phyloP scores from a whole-genome alignment of 257 asterid species.

The Pogostemon cablin region DNA sequence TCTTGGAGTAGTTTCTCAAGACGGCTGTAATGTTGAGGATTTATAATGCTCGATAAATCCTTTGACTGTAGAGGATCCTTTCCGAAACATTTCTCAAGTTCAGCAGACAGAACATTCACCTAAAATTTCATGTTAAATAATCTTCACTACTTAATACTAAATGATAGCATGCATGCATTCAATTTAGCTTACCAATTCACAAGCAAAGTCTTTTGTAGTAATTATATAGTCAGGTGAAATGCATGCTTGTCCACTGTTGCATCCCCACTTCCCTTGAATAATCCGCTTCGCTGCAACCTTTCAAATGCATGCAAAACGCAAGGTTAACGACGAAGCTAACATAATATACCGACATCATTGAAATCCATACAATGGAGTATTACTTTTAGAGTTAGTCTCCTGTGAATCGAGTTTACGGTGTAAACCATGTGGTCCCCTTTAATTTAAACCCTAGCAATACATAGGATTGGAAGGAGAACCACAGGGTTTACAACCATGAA shows the following conservation, averaged over 20 bases:
- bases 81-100: slow-evolving; percentile 73
- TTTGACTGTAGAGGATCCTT: slow-evolving; percentile 65
- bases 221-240: slow-evolving; percentile 76
- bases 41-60: slow-evolving; percentile 76
- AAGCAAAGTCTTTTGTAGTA: slow-evolving; percentile 64
- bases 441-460: too few species aligned
- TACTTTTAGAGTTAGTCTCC: too few species aligned
- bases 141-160: not conserved
- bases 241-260: slow-evolving; percentile 91
- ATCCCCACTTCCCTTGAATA: slow-evolving; percentile 92
- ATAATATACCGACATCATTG: too few species aligned
- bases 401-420: too few species aligned
- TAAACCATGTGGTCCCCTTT: too few species aligned
- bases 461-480: too few species aligned
- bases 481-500: too few species aligned
- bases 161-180: too few species aligned
- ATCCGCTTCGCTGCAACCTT: slow-evolving; percentile 80
- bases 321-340: not conserved
- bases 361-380: too few species aligned
- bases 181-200: slow-evolving; percentile 53
- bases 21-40: slow-evolving; percentile 68
- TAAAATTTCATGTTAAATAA: slow-evolving; percentile 27
- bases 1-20: slow-evolving; percentile 60
- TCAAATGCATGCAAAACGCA: not conserved
- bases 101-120: slow-evolving; percentile 57